These are phyloP conservation scores for Corylus americana DNA, from an alignment of 306 rosid genomes.

Conservation along the genomic window DNA sequence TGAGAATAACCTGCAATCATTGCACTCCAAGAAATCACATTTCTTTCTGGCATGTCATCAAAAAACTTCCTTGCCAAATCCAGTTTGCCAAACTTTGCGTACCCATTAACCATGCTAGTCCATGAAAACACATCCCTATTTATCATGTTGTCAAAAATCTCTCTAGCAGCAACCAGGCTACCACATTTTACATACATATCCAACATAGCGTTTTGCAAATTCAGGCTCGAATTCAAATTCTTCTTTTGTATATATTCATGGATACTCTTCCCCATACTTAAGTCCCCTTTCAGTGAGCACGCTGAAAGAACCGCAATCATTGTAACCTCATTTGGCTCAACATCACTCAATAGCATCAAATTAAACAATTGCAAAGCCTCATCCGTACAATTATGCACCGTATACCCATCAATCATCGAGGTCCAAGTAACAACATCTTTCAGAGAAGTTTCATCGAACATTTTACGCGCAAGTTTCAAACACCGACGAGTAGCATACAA, in stretches of 20 bases:
- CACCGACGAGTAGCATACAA: constrained; percentile 42
- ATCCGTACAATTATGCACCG: constrained; percentile 30
- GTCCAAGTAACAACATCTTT: constrained; percentile 90
- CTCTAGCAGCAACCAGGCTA: constrained; percentile 26
- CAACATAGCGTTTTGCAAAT: constrained; percentile 41
- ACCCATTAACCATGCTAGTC: constrained; percentile 56
- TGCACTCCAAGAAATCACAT: constrained; percentile 47
- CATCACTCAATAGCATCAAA: constrained; percentile 51
- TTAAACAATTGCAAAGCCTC: constrained; percentile 56
- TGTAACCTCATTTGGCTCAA: constrained; percentile 78
- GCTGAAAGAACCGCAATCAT: constrained; percentile 43
- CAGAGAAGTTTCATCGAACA: constrained; percentile 35
- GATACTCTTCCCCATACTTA: constrained; percentile 26
- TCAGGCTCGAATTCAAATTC: constrained; percentile 26
- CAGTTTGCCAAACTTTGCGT: constrained; percentile 40
- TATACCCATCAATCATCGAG: constrained; percentile 71
- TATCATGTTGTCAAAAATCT: constrained; percentile 43
- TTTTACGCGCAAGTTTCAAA: constrained; percentile 49
- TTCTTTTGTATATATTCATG: constrained; percentile 30
- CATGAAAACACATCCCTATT: constrained; percentile 49
- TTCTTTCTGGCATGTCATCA: constrained; percentile 42
- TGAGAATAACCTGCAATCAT: constrained; percentile 55
- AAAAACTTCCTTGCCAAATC: constrained; percentile 42
- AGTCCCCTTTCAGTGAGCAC: constrained; percentile 29
- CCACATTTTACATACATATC: constrained; percentile 50